Percentiles rank a stretch among this genome's conserved stretches.
Conservation (phyloP, 805 yeast species). For the Scheffersomyces ergatensis region DNA sequence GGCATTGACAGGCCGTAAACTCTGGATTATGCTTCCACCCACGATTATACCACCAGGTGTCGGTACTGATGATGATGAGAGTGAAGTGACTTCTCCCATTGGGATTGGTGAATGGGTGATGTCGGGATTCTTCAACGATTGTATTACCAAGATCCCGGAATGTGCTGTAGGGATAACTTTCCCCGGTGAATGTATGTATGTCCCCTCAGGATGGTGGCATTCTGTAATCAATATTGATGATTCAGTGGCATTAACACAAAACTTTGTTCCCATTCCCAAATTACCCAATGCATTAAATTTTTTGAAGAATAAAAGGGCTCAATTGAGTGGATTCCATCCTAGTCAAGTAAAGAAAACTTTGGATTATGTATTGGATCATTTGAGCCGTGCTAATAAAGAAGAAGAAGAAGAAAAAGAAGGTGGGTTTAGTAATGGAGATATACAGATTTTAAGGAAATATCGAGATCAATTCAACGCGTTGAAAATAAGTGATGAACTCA, state of each 20-base stretch:
- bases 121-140: conserved; percentile 75
- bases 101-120: conserved; percentile 91
- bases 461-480: conserved; percentile 21
- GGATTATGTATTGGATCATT: conserved; percentile 11
- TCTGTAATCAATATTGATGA: conserved; percentile 82
- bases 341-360: conserved; percentile 43
- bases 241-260: conserved; percentile 84
- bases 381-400: not conserved
- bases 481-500: conserved; percentile 7
- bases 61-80: conserved; percentile 68
- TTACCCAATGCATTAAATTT: conserved; percentile 64
- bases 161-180: conserved; percentile 71
- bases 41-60: conserved; percentile 80
- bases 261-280: conserved; percentile 72
- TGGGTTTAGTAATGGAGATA: conserved; percentile 10
- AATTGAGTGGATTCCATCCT: conserved; percentile 77
- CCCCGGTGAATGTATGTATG: conserved; percentile 83
- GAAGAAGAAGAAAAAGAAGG: conserved; percentile 3
- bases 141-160: conserved; percentile 51
- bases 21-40: conserved; percentile 91
- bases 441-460: conserved; percentile 21
- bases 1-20: conserved; percentile 66
- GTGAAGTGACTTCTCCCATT: conserved; percentile 89
- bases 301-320: conserved; percentile 62
- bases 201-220: conserved; percentile 99